Percentiles rank a stretch among this genome's conserved stretches.
Evolutionary conservation across 352 stramenopile genomes (phyloP).

Genomic region (Globisporangium nodosum): DNA sequence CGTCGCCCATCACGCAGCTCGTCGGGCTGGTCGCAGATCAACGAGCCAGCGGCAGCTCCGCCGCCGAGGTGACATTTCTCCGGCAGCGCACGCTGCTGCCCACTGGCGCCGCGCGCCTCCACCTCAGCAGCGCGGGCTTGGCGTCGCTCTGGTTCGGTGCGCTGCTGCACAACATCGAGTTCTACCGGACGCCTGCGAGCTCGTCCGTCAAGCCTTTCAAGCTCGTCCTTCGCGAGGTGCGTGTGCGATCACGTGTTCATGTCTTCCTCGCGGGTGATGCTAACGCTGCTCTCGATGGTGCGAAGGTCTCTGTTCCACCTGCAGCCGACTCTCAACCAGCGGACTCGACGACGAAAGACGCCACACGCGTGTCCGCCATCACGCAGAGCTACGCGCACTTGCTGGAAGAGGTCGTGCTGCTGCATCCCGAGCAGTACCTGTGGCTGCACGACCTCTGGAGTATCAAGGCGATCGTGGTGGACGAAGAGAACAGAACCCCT

Average conservation of each 20-base stretch:
- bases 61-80: constrained; percentile 33
- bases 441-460: constrained; percentile 56
- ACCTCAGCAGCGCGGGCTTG: constrained; percentile 14
- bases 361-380: constrained; percentile 9
- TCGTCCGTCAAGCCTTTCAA: constrained; percentile 31
- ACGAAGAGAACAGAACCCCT: background rate
- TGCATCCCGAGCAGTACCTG: constrained; percentile 39
- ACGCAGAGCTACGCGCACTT: constrained; percentile 34
- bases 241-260: background rate
- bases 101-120: constrained; percentile 35
- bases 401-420: constrained; percentile 27
- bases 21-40: constrained; percentile 50
- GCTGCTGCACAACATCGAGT: constrained; percentile 33
- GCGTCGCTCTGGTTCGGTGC: constrained; percentile 39
- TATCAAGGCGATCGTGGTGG: constrained; percentile 1
- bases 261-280: background rate
- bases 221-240: constrained; percentile 30
- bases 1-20: constrained; percentile 15
- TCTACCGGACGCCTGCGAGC: constrained; percentile 9
- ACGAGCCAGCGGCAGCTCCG: constrained; percentile 20
- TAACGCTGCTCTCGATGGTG: background rate
- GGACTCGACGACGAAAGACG: background rate
- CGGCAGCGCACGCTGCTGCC: constrained; percentile 31
- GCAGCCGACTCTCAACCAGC: background rate
- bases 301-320: background rate